Evolutionary conservation across 257 asterid genomes (phyloP).

Genomic region (Fraxinus quadrangulata): DNA sequence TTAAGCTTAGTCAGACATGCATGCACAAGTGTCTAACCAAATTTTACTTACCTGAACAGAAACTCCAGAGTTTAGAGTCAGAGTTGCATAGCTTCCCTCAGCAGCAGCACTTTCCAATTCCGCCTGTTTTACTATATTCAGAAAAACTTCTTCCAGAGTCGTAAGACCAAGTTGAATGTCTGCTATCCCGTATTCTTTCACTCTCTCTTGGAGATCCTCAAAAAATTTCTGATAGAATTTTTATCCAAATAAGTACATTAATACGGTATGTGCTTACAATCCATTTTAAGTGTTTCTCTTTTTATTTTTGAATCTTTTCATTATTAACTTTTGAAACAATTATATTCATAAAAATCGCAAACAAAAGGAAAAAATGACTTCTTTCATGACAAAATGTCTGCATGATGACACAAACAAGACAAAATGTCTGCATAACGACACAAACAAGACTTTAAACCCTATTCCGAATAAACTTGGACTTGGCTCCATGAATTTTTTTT

Average conservation of each 20-base stretch:
- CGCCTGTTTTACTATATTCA: constrained; percentile 73
- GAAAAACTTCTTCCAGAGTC: constrained; percentile 86
- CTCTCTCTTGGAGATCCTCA: constrained; percentile 68
- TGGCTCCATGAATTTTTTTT: neutral
- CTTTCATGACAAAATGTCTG: neutral
- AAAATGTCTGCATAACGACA: neutral
- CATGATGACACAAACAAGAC: neutral
- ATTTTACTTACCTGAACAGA: constrained; percentile 53
- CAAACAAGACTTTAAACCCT: neutral
- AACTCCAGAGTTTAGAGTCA: constrained; percentile 57
- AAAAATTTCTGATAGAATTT: constrained; percentile 56
- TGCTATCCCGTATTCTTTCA: constrained; percentile 61
- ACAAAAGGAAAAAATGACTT: neutral
- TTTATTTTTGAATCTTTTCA: neutral
- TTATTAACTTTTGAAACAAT: neutral
- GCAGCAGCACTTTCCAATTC: constrained; percentile 78
- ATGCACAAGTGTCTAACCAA: neutral
- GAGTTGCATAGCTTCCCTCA: constrained; percentile 62
- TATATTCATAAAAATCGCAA: neutral
- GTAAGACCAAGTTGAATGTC: constrained; percentile 89
- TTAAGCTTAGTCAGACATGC: neutral
- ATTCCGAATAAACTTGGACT: neutral
- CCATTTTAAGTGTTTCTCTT: neutral
- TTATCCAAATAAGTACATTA: neutral
- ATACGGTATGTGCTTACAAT: neutral